A percentile compares a stretch with the other conserved stretches of the same genome.
These are phyloP conservation scores for Melaleuca quinquenervia DNA, from an alignment of 345 rosid genomes.

Conservation along the genomic window DNA sequence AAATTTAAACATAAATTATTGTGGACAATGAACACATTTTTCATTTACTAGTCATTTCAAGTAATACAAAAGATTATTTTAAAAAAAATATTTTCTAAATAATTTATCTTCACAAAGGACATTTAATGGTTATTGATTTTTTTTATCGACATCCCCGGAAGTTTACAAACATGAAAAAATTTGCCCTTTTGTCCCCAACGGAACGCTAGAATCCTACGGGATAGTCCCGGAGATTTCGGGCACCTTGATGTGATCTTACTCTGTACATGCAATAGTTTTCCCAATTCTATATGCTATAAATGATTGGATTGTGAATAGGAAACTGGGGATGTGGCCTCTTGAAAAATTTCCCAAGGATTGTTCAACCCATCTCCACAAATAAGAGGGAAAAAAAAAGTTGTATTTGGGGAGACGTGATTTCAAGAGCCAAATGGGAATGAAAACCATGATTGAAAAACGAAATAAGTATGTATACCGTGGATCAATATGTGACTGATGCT, in stretches of 20 bases:
- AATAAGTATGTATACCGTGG: not conserved
- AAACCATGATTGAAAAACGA: not conserved
- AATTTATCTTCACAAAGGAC: not conserved
- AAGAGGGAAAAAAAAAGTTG: not conserved
- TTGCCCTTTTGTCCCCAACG: not conserved
- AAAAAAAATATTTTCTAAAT: not conserved
- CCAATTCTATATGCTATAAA: not conserved
- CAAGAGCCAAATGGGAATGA: not conserved
- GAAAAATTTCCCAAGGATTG: not conserved
- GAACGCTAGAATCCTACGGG: not conserved
- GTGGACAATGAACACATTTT: not conserved
- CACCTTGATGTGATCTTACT: not conserved
- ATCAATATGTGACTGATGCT: not conserved
- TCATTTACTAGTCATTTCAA: not conserved
- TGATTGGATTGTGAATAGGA: not conserved
- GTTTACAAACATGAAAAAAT: not conserved
- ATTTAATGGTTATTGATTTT: not conserved
- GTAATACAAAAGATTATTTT: too few species aligned
- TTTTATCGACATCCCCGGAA: not conserved
- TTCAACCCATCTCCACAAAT: not conserved
- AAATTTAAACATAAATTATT: not conserved
- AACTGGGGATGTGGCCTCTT: not conserved
- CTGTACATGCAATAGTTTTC: not conserved
- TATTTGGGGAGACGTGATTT: not conserved
- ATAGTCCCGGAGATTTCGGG: not conserved